phyloP scores from a whole-genome alignment of 371 early-diverging fungal genomes.

The Mucor irregularis region DNA sequence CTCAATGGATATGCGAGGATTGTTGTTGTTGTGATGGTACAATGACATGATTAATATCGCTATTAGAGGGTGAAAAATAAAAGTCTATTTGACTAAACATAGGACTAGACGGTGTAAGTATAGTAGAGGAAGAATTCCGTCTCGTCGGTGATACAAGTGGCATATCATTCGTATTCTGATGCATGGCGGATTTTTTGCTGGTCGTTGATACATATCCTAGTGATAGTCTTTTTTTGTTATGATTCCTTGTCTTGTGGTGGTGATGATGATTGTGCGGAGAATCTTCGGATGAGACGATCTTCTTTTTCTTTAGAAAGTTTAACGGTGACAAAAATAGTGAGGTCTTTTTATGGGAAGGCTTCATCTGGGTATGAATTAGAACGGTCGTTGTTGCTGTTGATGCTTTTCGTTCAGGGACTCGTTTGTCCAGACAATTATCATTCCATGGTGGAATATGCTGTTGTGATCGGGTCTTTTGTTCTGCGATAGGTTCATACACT shows the following conservation, averaged over 20 bases:
- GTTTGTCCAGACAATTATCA: no score
- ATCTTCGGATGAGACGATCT: neutral
- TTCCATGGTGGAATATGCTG: neutral
- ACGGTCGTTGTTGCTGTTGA: no score
- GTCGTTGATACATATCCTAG: neutral
- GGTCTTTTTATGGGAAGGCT: conserved; percentile 4
- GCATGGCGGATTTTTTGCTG: neutral
- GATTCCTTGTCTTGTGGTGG: no score
- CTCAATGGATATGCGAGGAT: neutral
- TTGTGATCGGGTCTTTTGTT: neutral
- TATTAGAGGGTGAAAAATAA: conserved; percentile 14
- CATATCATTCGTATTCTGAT: no score
- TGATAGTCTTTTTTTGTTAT: neutral
- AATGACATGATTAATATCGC: neutral
- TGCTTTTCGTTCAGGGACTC: no score
- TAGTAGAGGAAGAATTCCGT: neutral
- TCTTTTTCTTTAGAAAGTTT: conserved; percentile 8
- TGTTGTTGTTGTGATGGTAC: neutral
- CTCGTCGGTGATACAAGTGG: neutral
- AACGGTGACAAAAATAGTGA: neutral
- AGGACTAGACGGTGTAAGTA: conserved; percentile 6
- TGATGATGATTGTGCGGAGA: no score
- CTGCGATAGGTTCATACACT: no score
- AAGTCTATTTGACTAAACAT: conserved; percentile 14
- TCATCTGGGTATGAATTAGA: no score